A percentile compares a stretch with the other conserved stretches of the same genome.
phyloP scores from a whole-genome alignment of 108 stramenopile species.

The Pseudonitzschia pungens region DNA sequence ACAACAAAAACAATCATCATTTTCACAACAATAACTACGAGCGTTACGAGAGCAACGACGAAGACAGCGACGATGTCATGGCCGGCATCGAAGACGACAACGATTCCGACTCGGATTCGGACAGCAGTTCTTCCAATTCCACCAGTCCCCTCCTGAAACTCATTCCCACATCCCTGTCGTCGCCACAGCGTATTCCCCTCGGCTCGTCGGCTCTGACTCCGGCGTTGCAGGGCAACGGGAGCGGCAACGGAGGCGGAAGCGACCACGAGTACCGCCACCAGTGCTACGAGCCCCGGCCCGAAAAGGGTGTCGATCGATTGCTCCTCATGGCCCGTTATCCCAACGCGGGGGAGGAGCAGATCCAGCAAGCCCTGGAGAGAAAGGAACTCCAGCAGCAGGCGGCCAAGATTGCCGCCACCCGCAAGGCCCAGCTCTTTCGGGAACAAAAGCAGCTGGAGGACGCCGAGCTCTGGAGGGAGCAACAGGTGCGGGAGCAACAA shows the following conservation, averaged over 20 bases:
- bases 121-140: not conserved
- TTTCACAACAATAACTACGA: not conserved
- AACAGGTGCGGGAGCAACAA: constrained; percentile 8
- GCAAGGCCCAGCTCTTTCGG: constrained; percentile 10
- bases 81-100: constrained; percentile 1
- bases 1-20: no score
- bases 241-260: not conserved
- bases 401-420: not conserved
- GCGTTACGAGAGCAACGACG: not conserved
- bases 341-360: constrained; percentile 16
- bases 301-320: constrained; percentile 22
- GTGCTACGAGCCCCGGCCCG: not conserved
- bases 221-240: not conserved
- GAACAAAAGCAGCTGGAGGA: not conserved
- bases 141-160: not conserved
- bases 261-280: not conserved
- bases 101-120: not conserved
- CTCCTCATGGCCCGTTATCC: constrained; percentile 30
- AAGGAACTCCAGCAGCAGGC: constrained; percentile 8
- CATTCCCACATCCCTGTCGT: not conserved
- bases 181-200: not conserved
- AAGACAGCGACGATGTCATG: constrained; percentile 7
- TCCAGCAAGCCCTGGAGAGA: not conserved
- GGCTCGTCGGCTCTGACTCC: no score
- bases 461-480: not conserved